A percentile compares a stretch with the other conserved stretches of the same genome.
Evolutionary conservation across 2,329 filamentous ascomycete genomes (phyloP).

Genomic region (Aspergillus tanneri): DNA sequence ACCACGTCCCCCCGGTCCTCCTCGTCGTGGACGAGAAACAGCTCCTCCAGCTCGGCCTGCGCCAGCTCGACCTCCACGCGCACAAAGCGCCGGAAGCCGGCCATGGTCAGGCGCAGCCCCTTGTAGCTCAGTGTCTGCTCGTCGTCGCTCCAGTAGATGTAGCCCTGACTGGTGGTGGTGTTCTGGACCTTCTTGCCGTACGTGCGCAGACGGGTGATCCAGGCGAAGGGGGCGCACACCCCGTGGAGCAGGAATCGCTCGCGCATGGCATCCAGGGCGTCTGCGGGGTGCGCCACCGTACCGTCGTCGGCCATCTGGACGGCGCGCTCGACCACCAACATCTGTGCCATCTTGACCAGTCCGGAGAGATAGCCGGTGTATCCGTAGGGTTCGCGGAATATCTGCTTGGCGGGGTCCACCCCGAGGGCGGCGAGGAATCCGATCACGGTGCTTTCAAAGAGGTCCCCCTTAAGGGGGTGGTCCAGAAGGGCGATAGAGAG

Average conservation of each 20-base stretch:
- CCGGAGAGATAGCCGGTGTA: conserved; percentile 5
- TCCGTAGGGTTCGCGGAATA: background rate
- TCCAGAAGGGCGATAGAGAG: too few species aligned
- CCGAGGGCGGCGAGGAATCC: background rate
- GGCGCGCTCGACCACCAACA: background rate
- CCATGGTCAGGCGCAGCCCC: background rate
- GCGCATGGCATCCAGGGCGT: background rate
- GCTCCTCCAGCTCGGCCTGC: background rate
- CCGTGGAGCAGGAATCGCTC: background rate
- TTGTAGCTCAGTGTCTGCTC: conserved; percentile 9
- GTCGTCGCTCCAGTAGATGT: conserved; percentile 12
- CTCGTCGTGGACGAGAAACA: conserved; percentile 6
- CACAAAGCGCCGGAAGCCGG: background rate
- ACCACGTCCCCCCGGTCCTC: background rate
- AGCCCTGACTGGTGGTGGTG: conserved; percentile 1
- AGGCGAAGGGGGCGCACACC: background rate
- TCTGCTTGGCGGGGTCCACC: background rate
- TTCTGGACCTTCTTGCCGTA: conserved; percentile 10
- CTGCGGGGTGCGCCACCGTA: background rate
- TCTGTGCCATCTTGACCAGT: conserved; percentile 6
- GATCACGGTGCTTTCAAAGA: background rate
- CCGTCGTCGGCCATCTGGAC: background rate
- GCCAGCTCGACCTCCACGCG: background rate
- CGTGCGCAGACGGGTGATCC: background rate
- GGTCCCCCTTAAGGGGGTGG: too few species aligned